Percentiles rank a stretch among this genome's conserved stretches.
Evolutionary conservation across 345 rosid genomes (phyloP).

Genomic region (Lagerstroemia speciosa): DNA sequence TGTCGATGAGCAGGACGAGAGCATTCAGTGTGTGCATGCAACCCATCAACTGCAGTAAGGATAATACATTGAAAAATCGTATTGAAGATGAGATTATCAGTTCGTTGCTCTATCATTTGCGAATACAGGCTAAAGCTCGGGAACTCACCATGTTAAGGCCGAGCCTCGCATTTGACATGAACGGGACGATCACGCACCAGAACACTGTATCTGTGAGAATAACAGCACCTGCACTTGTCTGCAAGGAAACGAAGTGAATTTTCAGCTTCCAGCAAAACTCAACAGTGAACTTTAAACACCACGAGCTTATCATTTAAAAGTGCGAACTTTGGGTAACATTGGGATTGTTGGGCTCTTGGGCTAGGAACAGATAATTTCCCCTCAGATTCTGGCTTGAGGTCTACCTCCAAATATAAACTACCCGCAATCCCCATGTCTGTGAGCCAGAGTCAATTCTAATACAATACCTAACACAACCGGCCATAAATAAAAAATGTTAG

Average conservation of each 20-base stretch:
- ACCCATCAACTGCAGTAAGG: constrained; percentile 56
- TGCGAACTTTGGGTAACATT: too few species aligned
- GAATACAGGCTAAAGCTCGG: not conserved
- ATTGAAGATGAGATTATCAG: not conserved
- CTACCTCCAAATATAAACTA: too few species aligned
- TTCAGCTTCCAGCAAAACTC: not conserved
- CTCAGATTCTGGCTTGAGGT: too few species aligned
- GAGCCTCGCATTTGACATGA: constrained; percentile 48
- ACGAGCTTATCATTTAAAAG: too few species aligned
- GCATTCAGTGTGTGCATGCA: constrained; percentile 72
- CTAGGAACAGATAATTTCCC: too few species aligned
- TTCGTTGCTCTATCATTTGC: not conserved
- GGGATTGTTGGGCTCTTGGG: too few species aligned
- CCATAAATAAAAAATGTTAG: too few species aligned
- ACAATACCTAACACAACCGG: too few species aligned
- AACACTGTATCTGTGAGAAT: constrained; percentile 68
- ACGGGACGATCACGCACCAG: constrained; percentile 71
- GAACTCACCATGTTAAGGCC: constrained; percentile 57
- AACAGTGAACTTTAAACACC: too few species aligned
- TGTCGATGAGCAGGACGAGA: constrained; percentile 50
- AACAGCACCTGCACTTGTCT: constrained; percentile 86
- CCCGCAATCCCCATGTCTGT: too few species aligned
- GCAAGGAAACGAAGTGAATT: constrained; percentile 2
- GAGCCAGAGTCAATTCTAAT: too few species aligned
- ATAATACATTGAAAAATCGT: not conserved